A percentile compares a stretch with the other conserved stretches of the same genome.
phyloP scores from a whole-genome alignment of 257 asterid genomes.

The Handroanthus guayacan region DNA sequence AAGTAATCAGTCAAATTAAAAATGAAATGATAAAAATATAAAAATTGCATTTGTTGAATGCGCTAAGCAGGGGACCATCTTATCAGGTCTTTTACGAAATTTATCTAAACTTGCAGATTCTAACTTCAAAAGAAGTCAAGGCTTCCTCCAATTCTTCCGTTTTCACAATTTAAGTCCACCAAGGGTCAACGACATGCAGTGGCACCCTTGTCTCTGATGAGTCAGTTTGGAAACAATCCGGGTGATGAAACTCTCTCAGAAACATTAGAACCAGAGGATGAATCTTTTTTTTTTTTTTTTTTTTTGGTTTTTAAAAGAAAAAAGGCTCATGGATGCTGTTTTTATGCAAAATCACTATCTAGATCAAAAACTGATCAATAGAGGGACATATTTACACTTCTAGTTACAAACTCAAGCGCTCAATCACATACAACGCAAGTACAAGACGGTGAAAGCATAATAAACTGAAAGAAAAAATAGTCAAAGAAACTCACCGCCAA shows the following conservation, averaged over 20 bases:
- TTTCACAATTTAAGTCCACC: not conserved
- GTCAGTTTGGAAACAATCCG: not conserved
- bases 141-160: slow-evolving; percentile 6
- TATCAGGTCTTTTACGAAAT: not conserved
- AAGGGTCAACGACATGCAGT: not conserved
- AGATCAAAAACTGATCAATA: not conserved
- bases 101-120: not conserved
- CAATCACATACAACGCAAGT: not conserved
- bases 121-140: too few relatives aligned
- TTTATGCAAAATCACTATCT: slow-evolving; percentile 1
- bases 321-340: not conserved
- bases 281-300: not conserved
- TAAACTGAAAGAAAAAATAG: not conserved
- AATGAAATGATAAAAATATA: not conserved
- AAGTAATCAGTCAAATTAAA: slow-evolving; percentile 23
- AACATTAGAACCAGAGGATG: slow-evolving; percentile 2
- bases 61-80: not conserved
- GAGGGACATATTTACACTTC: not conserved
- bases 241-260: not conserved
- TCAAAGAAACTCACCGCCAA: slow-evolving; percentile 62
- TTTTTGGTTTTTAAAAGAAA: not conserved
- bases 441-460: not conserved
- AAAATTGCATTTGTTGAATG: not conserved
- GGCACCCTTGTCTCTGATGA: not conserved
- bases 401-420: not conserved